Percentiles rank a stretch among this genome's conserved stretches.
Evolutionary conservation across 2,329 filamentous ascomycete species (phyloP).

Genomic region (Pestalotiopsis fici): DNA sequence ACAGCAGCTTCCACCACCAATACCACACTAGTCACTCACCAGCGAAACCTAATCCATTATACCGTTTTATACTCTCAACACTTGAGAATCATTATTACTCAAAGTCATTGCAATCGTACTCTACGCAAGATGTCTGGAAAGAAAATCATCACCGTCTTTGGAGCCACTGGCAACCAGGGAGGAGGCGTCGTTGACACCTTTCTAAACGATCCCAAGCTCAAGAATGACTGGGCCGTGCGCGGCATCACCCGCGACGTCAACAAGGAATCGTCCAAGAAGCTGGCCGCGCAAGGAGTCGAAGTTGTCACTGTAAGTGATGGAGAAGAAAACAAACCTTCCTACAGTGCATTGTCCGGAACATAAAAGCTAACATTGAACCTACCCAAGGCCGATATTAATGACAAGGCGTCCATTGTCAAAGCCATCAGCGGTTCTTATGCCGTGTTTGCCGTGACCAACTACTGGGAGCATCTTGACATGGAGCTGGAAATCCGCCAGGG

Average conservation of each 20-base stretch:
- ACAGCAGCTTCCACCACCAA: too few relatives aligned
- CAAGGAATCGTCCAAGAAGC: constrained; percentile 42
- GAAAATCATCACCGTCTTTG: constrained; percentile 57
- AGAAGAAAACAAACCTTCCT: too few relatives aligned
- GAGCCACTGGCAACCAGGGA: constrained; percentile 63
- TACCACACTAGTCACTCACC: too few relatives aligned
- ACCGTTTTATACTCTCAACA: neutral
- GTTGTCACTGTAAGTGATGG: constrained; percentile 41
- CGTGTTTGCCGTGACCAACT: constrained; percentile 56
- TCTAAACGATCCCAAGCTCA: constrained; percentile 38
- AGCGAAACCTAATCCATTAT: neutral
- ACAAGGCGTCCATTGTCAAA: constrained; percentile 41
- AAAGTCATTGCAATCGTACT: neutral
- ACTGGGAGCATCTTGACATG: constrained; percentile 44
- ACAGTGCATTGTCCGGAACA: too few relatives aligned
- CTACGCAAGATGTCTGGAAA: constrained; percentile 21
- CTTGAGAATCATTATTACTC: neutral
- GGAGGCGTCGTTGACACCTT: constrained; percentile 51
- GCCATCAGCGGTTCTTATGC: constrained; percentile 47
- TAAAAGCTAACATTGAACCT: too few relatives aligned
- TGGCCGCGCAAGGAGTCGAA: constrained; percentile 48
- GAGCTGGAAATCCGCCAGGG: constrained; percentile 45
- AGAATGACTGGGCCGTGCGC: constrained; percentile 51
- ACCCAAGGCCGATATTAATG: constrained; percentile 47
- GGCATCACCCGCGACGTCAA: constrained; percentile 54